Evolutionary conservation across 495 filamentous ascomycete species (phyloP), one percentile per base, ranked within the genome.

Genomic region (Trichoderma parareesei): DNA sequence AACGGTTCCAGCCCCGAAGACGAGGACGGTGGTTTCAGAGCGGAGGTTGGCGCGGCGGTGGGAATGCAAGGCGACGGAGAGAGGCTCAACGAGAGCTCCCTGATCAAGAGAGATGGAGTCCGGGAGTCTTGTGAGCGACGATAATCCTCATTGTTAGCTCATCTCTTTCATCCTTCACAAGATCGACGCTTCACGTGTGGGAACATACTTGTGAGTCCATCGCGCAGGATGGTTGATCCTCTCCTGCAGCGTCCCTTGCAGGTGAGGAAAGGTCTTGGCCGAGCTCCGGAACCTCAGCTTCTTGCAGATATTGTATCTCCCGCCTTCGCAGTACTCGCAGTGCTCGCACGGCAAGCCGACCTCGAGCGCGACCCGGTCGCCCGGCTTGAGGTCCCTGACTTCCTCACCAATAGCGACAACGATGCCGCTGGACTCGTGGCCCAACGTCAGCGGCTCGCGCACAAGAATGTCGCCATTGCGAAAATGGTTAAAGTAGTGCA

Each of bases 261-360:
- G 81, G 69, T 95, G 91, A 4, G 90, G 89, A 73, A 87, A 88
- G 38, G 79, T 74, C 76, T 92, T 93, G 16, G 91, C 91, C 59
- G 87, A 90, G 71, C 85, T 88, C 59, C 90, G 80, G 76, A 96
- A 96, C 60, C 78, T 79, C 84, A 96, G 88, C 10, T 76, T 74
- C n/a, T 81, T 79, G 80, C 91, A 96, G 77, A 96, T 90, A 74
- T 95, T 96, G 74, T 95, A 94, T 62, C 90, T 81, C 37, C 88
- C 88, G 55, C 79, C 78, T 20, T 69, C 68, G 73, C 91, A 95
- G 33, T 87, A 75, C 8, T 81, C 77, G 72, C 91, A 95, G 55
- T 78, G 68, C 37, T 81, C 81, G 71, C 91, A 95, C n/a, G 90
- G 89, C 9, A 90, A 75, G n/a, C 90, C 90, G 69, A 91, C 88